These are phyloP conservation scores for Bipolaris cookei DNA, from an alignment of 2,329 filamentous ascomycete genomes.

Conservation along the genomic window DNA sequence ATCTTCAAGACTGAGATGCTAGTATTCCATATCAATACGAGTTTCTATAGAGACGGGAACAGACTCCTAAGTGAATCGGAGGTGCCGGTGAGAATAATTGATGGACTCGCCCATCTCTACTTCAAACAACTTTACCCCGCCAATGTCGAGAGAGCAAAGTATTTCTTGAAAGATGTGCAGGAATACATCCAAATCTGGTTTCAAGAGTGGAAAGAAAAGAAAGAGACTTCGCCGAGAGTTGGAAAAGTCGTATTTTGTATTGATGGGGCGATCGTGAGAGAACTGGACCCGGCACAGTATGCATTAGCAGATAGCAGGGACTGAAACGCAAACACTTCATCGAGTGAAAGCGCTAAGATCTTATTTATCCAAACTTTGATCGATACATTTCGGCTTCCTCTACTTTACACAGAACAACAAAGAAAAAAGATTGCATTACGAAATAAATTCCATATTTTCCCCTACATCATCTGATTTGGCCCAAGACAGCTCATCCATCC, in stretches of 20 bases:
- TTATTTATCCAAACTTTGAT: too few species aligned
- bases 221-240: neutral
- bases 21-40: slow-evolving; percentile 16
- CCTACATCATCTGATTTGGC: too few species aligned
- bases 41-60: slow-evolving; percentile 7
- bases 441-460: too few species aligned
- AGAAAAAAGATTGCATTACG: too few species aligned
- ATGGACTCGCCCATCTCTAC: slow-evolving; percentile 15
- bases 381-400: too few species aligned
- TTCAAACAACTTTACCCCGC: slow-evolving; percentile 18
- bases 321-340: too few species aligned
- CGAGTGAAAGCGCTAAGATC: too few species aligned
- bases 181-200: neutral
- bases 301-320: too few species aligned
- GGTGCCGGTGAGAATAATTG: slow-evolving; percentile 19
- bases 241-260: neutral
- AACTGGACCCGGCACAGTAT: neutral
- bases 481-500: too few species aligned
- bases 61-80: slow-evolving; percentile 10
- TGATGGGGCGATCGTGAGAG: neutral
- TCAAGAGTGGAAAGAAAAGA: neutral
- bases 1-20: slow-evolving; percentile 7
- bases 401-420: neutral
- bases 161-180: neutral
- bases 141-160: neutral